These are phyloP conservation scores for Guadua angustifolia DNA, from an alignment of 176 grass and related monocot genomes.

Conservation along the genomic window DNA sequence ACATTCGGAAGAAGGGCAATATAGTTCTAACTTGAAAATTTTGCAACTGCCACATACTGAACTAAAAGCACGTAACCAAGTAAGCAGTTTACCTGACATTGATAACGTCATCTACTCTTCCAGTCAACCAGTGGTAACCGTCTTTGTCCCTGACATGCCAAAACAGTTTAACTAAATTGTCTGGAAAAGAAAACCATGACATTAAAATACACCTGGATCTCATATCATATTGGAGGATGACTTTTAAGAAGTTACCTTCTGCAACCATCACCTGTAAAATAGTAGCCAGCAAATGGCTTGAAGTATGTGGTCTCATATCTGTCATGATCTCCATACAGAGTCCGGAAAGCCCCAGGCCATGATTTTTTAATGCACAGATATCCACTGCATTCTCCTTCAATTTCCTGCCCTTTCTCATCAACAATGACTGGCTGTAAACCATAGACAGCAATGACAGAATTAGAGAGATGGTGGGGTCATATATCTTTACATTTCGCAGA, in stretches of 20 bases:
- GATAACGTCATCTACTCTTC: slow-evolving; percentile 94
- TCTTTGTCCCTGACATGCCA: slow-evolving; percentile 77
- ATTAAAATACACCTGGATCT: neutral
- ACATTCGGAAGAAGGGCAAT: slow-evolving; percentile 35
- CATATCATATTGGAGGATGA: slow-evolving; percentile 29
- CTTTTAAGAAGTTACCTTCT: slow-evolving; percentile 53
- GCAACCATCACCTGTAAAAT: slow-evolving; percentile 88
- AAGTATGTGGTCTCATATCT: slow-evolving; percentile 91
- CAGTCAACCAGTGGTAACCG: slow-evolving; percentile 85
- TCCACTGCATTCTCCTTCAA: slow-evolving; percentile 78
- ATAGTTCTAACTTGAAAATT: slow-evolving; percentile 30
- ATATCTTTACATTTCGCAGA: slow-evolving; percentile 28
- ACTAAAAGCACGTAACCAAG: slow-evolving; percentile 13
- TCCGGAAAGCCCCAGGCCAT: slow-evolving; percentile 85
- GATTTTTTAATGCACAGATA: slow-evolving; percentile 93
- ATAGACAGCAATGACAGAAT: neutral
- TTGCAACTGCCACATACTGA: slow-evolving; percentile 1
- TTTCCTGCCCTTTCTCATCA: slow-evolving; percentile 88
- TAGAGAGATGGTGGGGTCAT: neutral
- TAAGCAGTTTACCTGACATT: slow-evolving; percentile 69
- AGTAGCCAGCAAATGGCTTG: slow-evolving; percentile 81
- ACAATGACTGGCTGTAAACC: slow-evolving; percentile 64
- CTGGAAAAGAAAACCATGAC: slow-evolving; percentile 16
- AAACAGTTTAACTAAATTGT: slow-evolving; percentile 32
- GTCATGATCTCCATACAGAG: slow-evolving; percentile 82